Percentiles rank a stretch among this genome's conserved stretches.
Conservation (phyloP, 192 early-diverging fungal species). For the Backusella westeae region DNA sequence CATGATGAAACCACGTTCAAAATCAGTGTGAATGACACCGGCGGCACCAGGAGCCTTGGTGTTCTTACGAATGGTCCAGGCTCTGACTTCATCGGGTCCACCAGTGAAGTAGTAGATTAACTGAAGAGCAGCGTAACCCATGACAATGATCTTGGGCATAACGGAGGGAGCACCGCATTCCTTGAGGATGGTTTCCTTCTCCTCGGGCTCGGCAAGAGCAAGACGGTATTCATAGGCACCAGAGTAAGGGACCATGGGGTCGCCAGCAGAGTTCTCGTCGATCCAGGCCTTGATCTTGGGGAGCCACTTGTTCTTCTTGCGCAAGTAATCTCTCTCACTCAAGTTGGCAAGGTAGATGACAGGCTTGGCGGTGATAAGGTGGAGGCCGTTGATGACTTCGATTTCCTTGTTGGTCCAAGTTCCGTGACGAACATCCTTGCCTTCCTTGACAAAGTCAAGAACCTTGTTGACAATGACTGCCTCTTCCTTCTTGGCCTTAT, state of each 20-base stretch:
- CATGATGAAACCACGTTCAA: conserved; percentile 89
- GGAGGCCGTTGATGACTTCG: conserved; percentile 83
- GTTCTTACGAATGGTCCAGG: conserved; percentile 75
- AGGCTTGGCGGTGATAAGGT: conserved; percentile 93
- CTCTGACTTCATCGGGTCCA: conserved; percentile 87
- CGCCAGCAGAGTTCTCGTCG: conserved; percentile 86
- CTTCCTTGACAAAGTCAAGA: conserved; percentile 69
- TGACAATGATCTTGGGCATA: conserved; percentile 87
- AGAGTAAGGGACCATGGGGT: conserved; percentile 90
- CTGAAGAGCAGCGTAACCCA: conserved; percentile 86
- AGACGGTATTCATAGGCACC: conserved; percentile 68
- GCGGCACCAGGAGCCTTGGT: conserved; percentile 80
- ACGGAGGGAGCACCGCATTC: conserved; percentile 65
- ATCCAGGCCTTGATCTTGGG: conserved; percentile 91
- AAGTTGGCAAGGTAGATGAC: conserved; percentile 95
- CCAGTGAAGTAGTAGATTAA: conserved; percentile 95
- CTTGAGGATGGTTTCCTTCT: conserved; percentile 60
- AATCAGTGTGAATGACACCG: conserved; percentile 87
- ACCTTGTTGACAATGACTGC: conserved; percentile 66
- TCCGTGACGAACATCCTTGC: conserved; percentile 85
- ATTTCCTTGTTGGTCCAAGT: conserved; percentile 90
- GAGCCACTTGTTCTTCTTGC: conserved; percentile 88
- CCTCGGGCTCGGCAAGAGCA: conserved; percentile 44
- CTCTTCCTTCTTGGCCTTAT: conserved; percentile 93
- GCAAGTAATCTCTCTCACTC: conserved; percentile 81